Evolutionary conservation across 495 filamentous ascomycete genomes (phyloP).

Genomic region (Aspergillus taichungensis): DNA sequence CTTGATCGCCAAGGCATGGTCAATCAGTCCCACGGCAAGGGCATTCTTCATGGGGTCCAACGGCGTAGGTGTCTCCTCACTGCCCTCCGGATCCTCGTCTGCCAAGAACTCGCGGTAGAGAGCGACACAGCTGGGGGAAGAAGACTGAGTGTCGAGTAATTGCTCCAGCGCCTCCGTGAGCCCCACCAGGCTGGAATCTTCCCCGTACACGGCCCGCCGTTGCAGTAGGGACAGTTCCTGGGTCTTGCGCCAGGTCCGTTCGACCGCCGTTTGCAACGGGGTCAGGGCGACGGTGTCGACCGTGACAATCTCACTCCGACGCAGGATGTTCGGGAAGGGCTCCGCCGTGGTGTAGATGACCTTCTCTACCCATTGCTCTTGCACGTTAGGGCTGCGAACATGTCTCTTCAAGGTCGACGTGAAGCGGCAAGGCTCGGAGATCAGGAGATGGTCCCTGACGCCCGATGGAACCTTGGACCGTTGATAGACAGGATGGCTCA

Average conservation of each 20-base stretch:
- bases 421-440: constrained; percentile 63
- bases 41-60: constrained; percentile 70
- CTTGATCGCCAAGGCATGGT: constrained; percentile 82
- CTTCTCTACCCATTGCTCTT: constrained; percentile 77
- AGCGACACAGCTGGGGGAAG: constrained; percentile 58
- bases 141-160: constrained; percentile 56
- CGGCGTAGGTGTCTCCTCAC: constrained; percentile 26
- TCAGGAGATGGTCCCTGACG: constrained; percentile 76
- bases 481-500: constrained; percentile 80
- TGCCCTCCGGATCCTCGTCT: constrained; percentile 37
- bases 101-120: constrained; percentile 67
- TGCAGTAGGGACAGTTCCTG: constrained; percentile 70
- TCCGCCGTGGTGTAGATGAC: constrained; percentile 76
- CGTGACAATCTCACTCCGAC: constrained; percentile 74
- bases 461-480: constrained; percentile 72
- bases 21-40: constrained; percentile 74
- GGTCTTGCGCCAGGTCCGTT: constrained; percentile 86
- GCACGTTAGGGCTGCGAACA: constrained; percentile 52
- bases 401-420: constrained; percentile 61
- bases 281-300: constrained; percentile 56
- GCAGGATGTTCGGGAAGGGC: constrained; percentile 82
- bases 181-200: constrained; percentile 52
- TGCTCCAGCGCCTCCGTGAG: constrained; percentile 67
- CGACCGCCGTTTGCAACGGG: constrained; percentile 79
- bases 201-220: constrained; percentile 64